phyloP scores from a whole-genome alignment of 768 basidiomycete species.

The Cubamyces lactineus region DNA sequence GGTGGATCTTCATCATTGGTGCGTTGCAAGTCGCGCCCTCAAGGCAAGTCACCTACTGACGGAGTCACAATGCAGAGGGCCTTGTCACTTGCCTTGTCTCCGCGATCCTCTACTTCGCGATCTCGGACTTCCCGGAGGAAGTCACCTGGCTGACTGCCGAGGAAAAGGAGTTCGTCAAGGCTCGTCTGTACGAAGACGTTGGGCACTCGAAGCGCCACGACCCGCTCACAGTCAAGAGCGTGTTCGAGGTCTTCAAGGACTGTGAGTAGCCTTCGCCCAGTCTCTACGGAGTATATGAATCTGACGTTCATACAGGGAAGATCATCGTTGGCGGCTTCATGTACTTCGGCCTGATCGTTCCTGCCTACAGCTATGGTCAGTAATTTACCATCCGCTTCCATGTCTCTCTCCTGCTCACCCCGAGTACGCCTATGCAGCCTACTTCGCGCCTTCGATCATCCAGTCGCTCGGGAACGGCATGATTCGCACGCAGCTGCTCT shows the following conservation, averaged over 20 bases:
- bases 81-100: constrained; percentile 40
- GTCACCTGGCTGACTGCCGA: constrained; percentile 38
- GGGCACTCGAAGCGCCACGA: constrained; percentile 32
- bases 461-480: constrained; percentile 29
- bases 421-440: constrained; percentile 11
- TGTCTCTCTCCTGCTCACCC: not conserved
- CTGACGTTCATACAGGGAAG: constrained; percentile 23
- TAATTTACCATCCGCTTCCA: not conserved
- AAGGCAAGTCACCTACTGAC: not conserved
- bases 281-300: too few species aligned
- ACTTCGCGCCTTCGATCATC: constrained; percentile 32
- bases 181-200: constrained; percentile 34
- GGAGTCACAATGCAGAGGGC: constrained; percentile 35
- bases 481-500: constrained; percentile 35
- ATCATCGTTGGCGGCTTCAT: constrained; percentile 37
- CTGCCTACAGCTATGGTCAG: constrained; percentile 36
- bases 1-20: constrained; percentile 41
- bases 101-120: constrained; percentile 36
- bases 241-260: constrained; percentile 33
- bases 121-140: constrained; percentile 39
- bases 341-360: constrained; percentile 36
- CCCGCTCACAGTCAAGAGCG: constrained; percentile 25
- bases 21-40: not conserved
- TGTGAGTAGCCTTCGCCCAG: too few species aligned
- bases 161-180: constrained; percentile 37